Evolutionary conservation across 441 rosid genomes (phyloP).

Genomic region (Adansonia gregorii): DNA sequence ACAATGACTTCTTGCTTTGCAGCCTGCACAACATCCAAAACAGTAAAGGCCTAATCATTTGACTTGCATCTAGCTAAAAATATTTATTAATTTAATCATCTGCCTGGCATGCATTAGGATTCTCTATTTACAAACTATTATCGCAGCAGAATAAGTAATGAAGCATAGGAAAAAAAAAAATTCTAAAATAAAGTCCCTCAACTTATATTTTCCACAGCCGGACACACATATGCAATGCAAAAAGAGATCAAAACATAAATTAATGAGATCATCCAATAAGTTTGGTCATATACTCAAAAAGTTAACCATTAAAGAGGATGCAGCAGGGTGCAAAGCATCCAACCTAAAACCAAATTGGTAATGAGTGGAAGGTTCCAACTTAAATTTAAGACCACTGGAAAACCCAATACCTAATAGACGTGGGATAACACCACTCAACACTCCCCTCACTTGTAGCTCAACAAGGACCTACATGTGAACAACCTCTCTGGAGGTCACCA

Average conservation of each 20-base stretch:
- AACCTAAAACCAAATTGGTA: neutral
- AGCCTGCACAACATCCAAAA: slow-evolving; percentile 53
- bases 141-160: neutral
- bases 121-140: neutral
- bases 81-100: slow-evolving; percentile 11
- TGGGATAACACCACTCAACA: neutral
- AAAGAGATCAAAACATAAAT: slow-evolving; percentile 5
- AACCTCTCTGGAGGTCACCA: neutral
- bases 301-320: neutral
- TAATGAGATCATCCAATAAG: neutral
- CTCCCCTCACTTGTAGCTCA: neutral
- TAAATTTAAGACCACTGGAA: neutral
- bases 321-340: neutral
- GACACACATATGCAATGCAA: neutral
- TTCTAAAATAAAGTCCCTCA: neutral
- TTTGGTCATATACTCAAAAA: neutral
- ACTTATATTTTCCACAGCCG: neutral
- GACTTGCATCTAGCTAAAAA: neutral
- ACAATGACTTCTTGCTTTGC: slow-evolving; percentile 84
- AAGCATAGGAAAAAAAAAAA: neutral
- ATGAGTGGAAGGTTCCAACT: neutral
- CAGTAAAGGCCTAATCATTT: neutral
- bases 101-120: neutral
- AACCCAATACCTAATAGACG: neutral
- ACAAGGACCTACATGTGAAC: neutral